These are phyloP conservation scores for Firmiana major DNA, from an alignment of 345 rosid species.

Conservation along the genomic window DNA sequence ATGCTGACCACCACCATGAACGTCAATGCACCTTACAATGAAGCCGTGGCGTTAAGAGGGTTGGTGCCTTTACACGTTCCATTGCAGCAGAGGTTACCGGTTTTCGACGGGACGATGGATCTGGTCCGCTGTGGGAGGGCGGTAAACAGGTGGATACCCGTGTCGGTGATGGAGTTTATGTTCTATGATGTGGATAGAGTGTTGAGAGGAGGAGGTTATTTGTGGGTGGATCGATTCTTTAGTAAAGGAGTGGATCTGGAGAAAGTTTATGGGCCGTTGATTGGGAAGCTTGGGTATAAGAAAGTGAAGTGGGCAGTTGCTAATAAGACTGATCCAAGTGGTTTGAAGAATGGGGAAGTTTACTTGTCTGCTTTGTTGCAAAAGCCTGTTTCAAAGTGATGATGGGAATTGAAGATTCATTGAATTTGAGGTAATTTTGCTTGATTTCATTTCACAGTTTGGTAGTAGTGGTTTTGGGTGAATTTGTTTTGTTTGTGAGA, in stretches of 20 bases:
- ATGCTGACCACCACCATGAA: constrained; percentile 88
- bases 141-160: constrained; percentile 93
- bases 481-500: background rate
- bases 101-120: constrained; percentile 88
- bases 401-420: constrained; percentile 18
- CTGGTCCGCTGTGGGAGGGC: constrained; percentile 88
- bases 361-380: constrained; percentile 88
- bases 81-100: constrained; percentile 84
- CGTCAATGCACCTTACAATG: constrained; percentile 80
- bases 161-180: constrained; percentile 75
- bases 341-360: constrained; percentile 76
- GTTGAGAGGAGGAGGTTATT: constrained; percentile 78
- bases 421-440: background rate
- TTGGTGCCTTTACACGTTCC: constrained; percentile 88
- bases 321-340: constrained; percentile 60
- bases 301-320: constrained; percentile 94
- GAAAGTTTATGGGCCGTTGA: constrained; percentile 70
- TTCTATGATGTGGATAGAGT: constrained; percentile 81
- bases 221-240: constrained; percentile 92
- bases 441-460: background rate
- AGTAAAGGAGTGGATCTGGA: constrained; percentile 69
- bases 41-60: constrained; percentile 86
- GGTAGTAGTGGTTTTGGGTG: background rate
- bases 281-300: constrained; percentile 81
- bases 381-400: constrained; percentile 67